These are phyloP conservation scores for Funneliformis geosporum DNA, from an alignment of 192 early-diverging fungal genomes.

Conservation along the genomic window DNA sequence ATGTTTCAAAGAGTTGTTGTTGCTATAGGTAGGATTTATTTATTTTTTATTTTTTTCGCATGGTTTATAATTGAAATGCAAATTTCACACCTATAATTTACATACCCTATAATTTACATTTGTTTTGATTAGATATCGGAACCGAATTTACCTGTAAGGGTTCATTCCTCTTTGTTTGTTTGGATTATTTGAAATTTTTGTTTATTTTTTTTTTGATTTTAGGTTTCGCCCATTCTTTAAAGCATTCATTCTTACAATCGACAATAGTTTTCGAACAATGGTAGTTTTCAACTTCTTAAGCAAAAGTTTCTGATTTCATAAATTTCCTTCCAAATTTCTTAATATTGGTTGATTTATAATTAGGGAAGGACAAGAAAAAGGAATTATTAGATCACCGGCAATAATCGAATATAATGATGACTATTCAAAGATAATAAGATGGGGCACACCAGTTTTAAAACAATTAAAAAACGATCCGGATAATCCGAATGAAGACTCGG, in stretches of 20 bases:
- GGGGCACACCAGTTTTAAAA: background rate
- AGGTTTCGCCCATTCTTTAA: background rate
- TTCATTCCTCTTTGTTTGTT: background rate
- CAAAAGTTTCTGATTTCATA: background rate
- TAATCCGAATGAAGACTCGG: background rate
- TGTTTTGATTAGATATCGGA: background rate
- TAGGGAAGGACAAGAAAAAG: background rate
- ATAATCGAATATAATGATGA: background rate
- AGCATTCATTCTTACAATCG: background rate
- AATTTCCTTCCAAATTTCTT: background rate
- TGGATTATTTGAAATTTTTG: background rate
- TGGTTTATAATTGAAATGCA: background rate
- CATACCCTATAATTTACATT: background rate
- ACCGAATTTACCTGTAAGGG: background rate
- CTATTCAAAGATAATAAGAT: background rate
- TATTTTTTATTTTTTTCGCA: background rate
- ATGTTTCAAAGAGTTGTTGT: background rate
- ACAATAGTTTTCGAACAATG: background rate
- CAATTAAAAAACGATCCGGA: background rate
- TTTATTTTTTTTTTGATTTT: background rate
- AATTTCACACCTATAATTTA: background rate
- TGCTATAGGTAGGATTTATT: background rate
- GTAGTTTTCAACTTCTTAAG: background rate
- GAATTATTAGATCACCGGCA: background rate
- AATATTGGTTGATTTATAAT: background rate